Evolutionary conservation across 768 basidiomycete species (phyloP).

Genomic region (Pisolithus marmoratus): DNA sequence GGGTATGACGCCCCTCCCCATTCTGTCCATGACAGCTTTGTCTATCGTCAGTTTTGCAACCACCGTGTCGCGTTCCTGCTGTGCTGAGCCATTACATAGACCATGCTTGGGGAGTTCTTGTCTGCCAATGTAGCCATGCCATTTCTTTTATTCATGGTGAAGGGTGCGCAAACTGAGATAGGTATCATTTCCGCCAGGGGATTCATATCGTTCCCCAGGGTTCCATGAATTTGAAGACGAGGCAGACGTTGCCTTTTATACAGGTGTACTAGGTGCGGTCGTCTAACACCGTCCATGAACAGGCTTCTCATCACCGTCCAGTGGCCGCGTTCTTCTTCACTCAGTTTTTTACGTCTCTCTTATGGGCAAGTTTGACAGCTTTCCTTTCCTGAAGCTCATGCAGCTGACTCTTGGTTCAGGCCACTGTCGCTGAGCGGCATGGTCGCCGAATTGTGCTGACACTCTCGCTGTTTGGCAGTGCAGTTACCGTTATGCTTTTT

Average conservation of each 20-base stretch:
- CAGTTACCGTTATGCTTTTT: slow-evolving; percentile 70
- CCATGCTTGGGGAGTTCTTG: slow-evolving; percentile 92
- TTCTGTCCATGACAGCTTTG: slow-evolving; percentile 84
- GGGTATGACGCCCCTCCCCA: slow-evolving; percentile 77
- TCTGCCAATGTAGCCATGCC: slow-evolving; percentile 91
- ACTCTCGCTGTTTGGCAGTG: slow-evolving; percentile 80
- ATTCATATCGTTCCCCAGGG: slow-evolving; percentile 32
- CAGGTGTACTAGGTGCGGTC: slow-evolving; percentile 69
- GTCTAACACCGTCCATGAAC: slow-evolving; percentile 5
- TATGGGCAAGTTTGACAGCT: slow-evolving; percentile 59
- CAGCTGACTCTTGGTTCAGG: slow-evolving; percentile 36
- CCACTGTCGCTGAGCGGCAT: slow-evolving; percentile 91
- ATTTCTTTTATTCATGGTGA: slow-evolving; percentile 93
- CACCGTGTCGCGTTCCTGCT: background rate
- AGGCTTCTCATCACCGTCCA: slow-evolving; percentile 22
- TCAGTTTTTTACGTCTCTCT: slow-evolving; percentile 89
- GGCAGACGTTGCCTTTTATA: slow-evolving; percentile 84
- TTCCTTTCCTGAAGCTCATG: slow-evolving; percentile 5
- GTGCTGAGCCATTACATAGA: slow-evolving; percentile 41
- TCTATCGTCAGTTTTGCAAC: slow-evolving; percentile 63
- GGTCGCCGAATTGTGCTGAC: slow-evolving; percentile 81
- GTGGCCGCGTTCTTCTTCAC: slow-evolving; percentile 89
- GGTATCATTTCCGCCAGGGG: slow-evolving; percentile 7
- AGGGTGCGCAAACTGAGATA: slow-evolving; percentile 40
- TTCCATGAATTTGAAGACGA: slow-evolving; percentile 71